phyloP scores from a whole-genome alignment of 2,329 filamentous ascomycete species.

The Alternaria sp. region DNA sequence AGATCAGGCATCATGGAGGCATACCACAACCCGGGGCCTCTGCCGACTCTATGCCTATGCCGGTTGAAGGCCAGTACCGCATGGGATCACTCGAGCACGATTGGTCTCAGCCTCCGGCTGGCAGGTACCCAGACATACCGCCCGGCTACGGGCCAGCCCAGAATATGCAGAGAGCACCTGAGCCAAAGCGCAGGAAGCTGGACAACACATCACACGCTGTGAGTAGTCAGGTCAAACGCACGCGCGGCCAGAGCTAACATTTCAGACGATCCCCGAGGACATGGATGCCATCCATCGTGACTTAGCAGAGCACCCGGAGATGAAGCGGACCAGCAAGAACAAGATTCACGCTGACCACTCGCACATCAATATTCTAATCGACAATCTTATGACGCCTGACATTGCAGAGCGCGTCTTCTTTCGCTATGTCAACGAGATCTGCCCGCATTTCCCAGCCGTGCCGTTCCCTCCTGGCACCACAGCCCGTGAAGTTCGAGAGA shows the following conservation, averaged over 20 bases:
- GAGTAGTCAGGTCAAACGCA: constrained; percentile 15
- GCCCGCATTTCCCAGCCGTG: constrained; percentile 65
- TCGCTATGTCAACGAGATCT: constrained; percentile 64
- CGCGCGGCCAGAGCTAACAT: constrained; percentile 8
- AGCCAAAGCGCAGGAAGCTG: constrained; percentile 46
- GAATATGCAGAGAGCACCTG: constrained; percentile 40
- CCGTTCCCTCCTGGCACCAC: constrained; percentile 64
- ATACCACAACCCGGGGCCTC: constrained; percentile 33
- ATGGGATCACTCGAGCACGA: constrained; percentile 41
- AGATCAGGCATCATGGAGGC: constrained; percentile 33
- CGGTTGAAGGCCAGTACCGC: constrained; percentile 36
- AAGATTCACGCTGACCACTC: constrained; percentile 47
- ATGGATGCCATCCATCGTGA: constrained; percentile 51
- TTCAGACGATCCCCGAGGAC: constrained; percentile 48
- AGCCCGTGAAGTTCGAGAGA: constrained; percentile 63
- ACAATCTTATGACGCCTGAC: constrained; percentile 61
- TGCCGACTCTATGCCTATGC: constrained; percentile 19
- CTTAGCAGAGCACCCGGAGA: constrained; percentile 46
- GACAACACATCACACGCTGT: constrained; percentile 39
- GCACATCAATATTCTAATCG: constrained; percentile 51
- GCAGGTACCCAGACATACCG: constrained; percentile 38
- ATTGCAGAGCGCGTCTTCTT: constrained; percentile 66
- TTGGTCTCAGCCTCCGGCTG: constrained; percentile 33
- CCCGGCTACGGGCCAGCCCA: constrained; percentile 46
- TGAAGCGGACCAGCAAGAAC: constrained; percentile 43